Evolutionary conservation across 1,139 yeast species (phyloP).

Genomic region (Trichomonascaceae sp.): DNA sequence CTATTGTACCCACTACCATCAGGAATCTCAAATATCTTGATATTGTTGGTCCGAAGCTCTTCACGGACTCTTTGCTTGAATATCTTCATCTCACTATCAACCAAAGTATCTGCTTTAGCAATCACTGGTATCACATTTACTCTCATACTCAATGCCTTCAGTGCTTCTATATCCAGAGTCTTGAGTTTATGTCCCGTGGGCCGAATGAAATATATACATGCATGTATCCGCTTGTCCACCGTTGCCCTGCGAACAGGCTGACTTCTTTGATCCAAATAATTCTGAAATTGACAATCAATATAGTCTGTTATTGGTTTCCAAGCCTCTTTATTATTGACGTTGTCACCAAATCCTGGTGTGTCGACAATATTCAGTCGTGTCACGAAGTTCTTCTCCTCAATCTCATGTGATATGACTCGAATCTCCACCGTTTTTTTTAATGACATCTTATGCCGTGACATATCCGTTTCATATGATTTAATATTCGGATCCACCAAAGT

Average conservation of each 20-base stretch:
- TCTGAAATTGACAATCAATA: slow-evolving; percentile 56
- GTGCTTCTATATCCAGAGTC: slow-evolving; percentile 58
- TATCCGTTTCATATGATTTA: slow-evolving; percentile 21
- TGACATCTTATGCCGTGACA: slow-evolving; percentile 7
- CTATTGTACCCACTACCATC: slow-evolving; percentile 31
- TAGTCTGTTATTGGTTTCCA: slow-evolving; percentile 56
- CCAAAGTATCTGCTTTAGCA: slow-evolving; percentile 67
- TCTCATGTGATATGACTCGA: slow-evolving; percentile 37
- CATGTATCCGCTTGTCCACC: slow-evolving; percentile 62
- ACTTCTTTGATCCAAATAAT: slow-evolving; percentile 56
- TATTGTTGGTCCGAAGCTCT: slow-evolving; percentile 43
- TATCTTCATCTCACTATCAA: slow-evolving; percentile 31
- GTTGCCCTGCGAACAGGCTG: slow-evolving; percentile 56
- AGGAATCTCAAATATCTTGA: slow-evolving; percentile 53
- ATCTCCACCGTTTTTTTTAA: slow-evolving; percentile 36
- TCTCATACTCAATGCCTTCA: slow-evolving; percentile 58
- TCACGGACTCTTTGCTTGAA: slow-evolving; percentile 44
- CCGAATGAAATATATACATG: slow-evolving; percentile 63
- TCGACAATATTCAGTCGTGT: slow-evolving; percentile 53
- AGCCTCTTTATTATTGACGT: slow-evolving; percentile 49
- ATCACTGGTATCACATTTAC: slow-evolving; percentile 74
- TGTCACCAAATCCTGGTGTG: slow-evolving; percentile 79
- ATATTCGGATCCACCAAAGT: slow-evolving; percentile 52
- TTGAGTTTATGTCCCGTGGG: slow-evolving; percentile 51
- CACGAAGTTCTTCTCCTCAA: slow-evolving; percentile 48